These are phyloP conservation scores for Panaeolus cyanescens DNA, from an alignment of 768 basidiomycete genomes.

Conservation along the genomic window DNA sequence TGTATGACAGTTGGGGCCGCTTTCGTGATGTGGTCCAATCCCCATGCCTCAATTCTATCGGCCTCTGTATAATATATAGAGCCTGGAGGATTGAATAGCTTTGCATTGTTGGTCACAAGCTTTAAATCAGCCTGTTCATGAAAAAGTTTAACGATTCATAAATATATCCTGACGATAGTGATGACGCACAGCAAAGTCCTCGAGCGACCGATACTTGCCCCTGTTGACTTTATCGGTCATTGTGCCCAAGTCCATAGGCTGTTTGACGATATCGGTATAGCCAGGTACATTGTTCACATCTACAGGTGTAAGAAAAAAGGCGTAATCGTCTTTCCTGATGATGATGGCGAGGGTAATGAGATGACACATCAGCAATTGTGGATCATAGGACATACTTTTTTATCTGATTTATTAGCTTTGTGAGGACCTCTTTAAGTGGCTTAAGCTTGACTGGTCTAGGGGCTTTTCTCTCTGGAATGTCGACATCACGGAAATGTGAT, in stretches of 20 bases:
- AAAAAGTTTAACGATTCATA: slow-evolving; percentile 7
- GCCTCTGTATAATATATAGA: slow-evolving; percentile 78
- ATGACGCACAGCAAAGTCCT: slow-evolving; percentile 72
- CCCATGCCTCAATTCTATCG: slow-evolving; percentile 69
- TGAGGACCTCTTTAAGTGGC: slow-evolving; percentile 75
- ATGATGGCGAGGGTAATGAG: slow-evolving; percentile 4
- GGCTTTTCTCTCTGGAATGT: slow-evolving; percentile 41
- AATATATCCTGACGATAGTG: slow-evolving; percentile 4
- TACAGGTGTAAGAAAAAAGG: slow-evolving; percentile 76
- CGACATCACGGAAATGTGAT: slow-evolving; percentile 25
- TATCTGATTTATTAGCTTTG: slow-evolving; percentile 66
- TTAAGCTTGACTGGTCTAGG: slow-evolving; percentile 72
- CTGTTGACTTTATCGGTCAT: slow-evolving; percentile 76
- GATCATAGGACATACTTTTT: slow-evolving; percentile 58
- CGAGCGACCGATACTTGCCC: slow-evolving; percentile 77
- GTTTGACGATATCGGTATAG: slow-evolving; percentile 69
- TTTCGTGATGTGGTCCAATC: slow-evolving; percentile 71
- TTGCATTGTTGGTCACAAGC: slow-evolving; percentile 74
- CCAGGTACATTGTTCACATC: slow-evolving; percentile 59
- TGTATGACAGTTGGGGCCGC: slow-evolving; percentile 76
- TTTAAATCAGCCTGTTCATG: slow-evolving; percentile 60
- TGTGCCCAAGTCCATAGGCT: slow-evolving; percentile 93
- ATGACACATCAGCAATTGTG: not conserved
- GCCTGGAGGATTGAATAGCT: slow-evolving; percentile 73
- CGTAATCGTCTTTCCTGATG: slow-evolving; percentile 81